These are phyloP conservation scores for Penicillium salamii DNA, from an alignment of 495 filamentous ascomycete genomes.

Conservation along the genomic window DNA sequence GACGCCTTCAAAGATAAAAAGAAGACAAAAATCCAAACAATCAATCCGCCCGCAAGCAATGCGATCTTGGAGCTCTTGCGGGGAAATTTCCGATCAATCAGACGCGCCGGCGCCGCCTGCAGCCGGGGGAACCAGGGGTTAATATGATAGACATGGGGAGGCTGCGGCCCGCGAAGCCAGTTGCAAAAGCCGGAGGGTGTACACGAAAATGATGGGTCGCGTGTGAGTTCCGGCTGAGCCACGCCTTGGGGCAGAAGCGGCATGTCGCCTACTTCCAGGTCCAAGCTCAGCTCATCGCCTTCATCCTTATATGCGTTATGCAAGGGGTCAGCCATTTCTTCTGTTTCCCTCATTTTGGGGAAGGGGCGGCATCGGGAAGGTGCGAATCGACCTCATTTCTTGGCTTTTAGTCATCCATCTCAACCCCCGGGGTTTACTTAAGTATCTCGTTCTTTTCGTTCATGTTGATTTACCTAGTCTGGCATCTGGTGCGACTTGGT, in stretches of 20 bases:
- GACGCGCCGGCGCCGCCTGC: slow-evolving; percentile 59
- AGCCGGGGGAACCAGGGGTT: slow-evolving; percentile 57
- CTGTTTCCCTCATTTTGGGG: too few relatives aligned
- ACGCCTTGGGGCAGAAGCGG: slow-evolving; percentile 17
- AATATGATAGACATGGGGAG: slow-evolving; percentile 59
- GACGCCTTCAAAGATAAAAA: slow-evolving; percentile 58
- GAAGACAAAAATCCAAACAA: slow-evolving; percentile 66
- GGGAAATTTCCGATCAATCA: slow-evolving; percentile 58
- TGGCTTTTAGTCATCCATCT: slow-evolving; percentile 17
- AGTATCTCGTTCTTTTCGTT: too few relatives aligned
- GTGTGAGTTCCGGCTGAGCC: background rate
- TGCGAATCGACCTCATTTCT: background rate
- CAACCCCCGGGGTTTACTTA: too few relatives aligned
- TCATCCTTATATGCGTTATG: slow-evolving; percentile 17
- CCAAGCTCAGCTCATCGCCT: slow-evolving; percentile 14
- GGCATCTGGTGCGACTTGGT: too few relatives aligned
- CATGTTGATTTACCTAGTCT: too few relatives aligned
- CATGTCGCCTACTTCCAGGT: slow-evolving; percentile 23
- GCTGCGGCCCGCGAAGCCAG: slow-evolving; percentile 53
- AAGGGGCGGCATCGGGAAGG: background rate
- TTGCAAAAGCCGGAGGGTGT: slow-evolving; percentile 20
- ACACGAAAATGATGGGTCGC: slow-evolving; percentile 28
- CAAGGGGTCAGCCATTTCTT: too few relatives aligned
- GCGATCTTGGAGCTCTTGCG: slow-evolving; percentile 47
- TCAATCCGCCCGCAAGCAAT: slow-evolving; percentile 51